phyloP scores from a whole-genome alignment of 164 flowering plant genomes.

The Vitis cinerea region DNA sequence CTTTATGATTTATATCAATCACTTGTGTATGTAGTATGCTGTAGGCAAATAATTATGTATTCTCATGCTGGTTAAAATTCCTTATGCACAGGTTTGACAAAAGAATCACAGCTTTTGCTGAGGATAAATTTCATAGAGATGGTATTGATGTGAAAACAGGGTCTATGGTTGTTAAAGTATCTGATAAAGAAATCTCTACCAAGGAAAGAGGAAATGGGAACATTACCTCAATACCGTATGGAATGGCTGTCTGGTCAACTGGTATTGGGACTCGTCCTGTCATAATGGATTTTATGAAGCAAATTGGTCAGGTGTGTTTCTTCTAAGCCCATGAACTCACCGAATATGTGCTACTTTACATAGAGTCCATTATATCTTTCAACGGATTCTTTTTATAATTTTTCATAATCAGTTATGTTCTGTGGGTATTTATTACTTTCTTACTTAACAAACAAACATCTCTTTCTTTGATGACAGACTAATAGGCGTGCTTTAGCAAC shows the following conservation, averaged over 20 bases:
- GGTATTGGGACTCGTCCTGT: constrained; percentile 93
- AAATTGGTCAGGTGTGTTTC: constrained; percentile 76
- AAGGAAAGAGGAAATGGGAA: constrained; percentile 54
- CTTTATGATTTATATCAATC: too few species aligned
- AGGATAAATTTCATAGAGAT: constrained; percentile 81
- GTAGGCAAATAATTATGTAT: not conserved
- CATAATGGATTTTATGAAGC: constrained; percentile 79
- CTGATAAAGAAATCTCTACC: constrained; percentile 70
- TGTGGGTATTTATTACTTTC: not conserved
- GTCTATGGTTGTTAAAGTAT: constrained; percentile 73
- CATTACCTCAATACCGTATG: constrained; percentile 64
- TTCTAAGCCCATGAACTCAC: not conserved
- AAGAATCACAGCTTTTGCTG: constrained; percentile 85
- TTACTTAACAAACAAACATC: not conserved
- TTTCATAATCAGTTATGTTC: not conserved
- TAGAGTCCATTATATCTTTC: not conserved
- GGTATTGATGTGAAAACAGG: constrained; percentile 86
- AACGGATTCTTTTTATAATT: not conserved
- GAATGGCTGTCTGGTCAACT: constrained; percentile 98
- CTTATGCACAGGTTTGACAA: constrained; percentile 77
- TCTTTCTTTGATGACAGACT: constrained; percentile 30
- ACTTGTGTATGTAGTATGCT: too few species aligned
- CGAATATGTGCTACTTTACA: not conserved
- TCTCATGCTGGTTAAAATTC: not conserved
- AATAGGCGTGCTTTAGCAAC: constrained; percentile 86